Percentiles rank a stretch among this genome's conserved stretches.
These are phyloP conservation scores for Solanum stenotomum DNA, from an alignment of 257 asterid genomes.

Conservation along the genomic window DNA sequence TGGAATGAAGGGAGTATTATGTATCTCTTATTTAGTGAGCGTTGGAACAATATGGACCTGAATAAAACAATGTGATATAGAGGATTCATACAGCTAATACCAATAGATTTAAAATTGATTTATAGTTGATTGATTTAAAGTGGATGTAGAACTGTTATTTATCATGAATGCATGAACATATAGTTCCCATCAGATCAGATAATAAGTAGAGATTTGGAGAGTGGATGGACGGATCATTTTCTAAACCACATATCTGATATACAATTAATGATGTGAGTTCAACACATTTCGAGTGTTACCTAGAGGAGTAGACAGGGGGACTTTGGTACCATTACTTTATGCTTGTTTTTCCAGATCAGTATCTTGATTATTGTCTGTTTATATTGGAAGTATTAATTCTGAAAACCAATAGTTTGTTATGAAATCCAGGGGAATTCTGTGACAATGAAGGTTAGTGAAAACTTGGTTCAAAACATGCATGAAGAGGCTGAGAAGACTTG, in stretches of 20 bases:
- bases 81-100: background rate
- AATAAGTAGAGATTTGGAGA: background rate
- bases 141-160: background rate
- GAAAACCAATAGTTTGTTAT: background rate
- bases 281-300: background rate
- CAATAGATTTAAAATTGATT: background rate
- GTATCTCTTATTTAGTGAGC: background rate
- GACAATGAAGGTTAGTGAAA: conserved; percentile 49
- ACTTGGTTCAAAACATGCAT: conserved; percentile 44
- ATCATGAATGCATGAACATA: background rate
- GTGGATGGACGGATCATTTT: background rate
- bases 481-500: conserved; percentile 55
- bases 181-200: background rate
- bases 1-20: background rate
- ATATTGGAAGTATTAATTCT: background rate
- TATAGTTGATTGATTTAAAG: background rate
- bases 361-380: background rate
- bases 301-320: background rate
- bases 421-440: conserved; percentile 54
- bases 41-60: background rate
- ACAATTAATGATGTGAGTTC: background rate
- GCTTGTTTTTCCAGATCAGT: background rate
- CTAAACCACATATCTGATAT: background rate
- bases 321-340: background rate
- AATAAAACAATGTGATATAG: background rate